These are phyloP conservation scores for Scheffersomyces segobiensis DNA, from an alignment of 1,139 yeast genomes.

Conservation along the genomic window DNA sequence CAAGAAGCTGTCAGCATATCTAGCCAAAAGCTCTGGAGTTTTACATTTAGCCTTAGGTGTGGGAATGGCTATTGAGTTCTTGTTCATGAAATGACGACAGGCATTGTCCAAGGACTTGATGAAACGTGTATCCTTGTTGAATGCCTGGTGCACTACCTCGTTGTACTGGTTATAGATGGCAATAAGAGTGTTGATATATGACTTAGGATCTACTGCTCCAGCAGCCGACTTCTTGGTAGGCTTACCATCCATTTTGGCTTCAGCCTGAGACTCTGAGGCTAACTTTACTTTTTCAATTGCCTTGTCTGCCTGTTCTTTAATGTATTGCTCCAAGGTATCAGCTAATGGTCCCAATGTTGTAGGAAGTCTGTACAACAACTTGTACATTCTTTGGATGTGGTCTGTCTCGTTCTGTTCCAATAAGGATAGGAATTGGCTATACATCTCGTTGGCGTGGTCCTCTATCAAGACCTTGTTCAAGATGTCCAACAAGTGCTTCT, in stretches of 20 bases:
- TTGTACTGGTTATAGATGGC: constrained; percentile 68
- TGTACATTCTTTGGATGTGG: constrained; percentile 80
- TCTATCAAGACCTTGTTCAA: constrained; percentile 76
- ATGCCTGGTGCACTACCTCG: constrained; percentile 66
- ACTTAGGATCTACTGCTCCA: constrained; percentile 63
- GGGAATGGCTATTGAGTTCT: constrained; percentile 78
- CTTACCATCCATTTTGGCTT: constrained; percentile 11
- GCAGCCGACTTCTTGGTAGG: constrained; percentile 23
- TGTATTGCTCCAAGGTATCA: constrained; percentile 68
- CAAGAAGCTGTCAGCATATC: constrained; percentile 81
- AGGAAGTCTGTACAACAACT: constrained; percentile 71
- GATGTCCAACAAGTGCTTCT: constrained; percentile 70
- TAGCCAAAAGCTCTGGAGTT: constrained; percentile 91
- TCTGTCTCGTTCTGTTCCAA: constrained; percentile 75
- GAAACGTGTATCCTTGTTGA: constrained; percentile 75
- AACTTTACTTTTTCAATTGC: constrained; percentile 67
- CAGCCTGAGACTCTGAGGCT: constrained; percentile 36
- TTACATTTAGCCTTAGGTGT: constrained; percentile 47
- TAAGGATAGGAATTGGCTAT: constrained; percentile 70
- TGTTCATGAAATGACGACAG: constrained; percentile 81
- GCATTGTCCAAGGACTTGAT: constrained; percentile 89
- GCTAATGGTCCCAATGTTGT: constrained; percentile 78
- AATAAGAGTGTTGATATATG: constrained; percentile 76
- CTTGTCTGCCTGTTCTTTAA: constrained; percentile 69
- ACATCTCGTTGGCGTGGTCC: constrained; percentile 75